phyloP scores from a whole-genome alignment of 2,329 filamentous ascomycete genomes.

The Fusarium coffeatum region DNA sequence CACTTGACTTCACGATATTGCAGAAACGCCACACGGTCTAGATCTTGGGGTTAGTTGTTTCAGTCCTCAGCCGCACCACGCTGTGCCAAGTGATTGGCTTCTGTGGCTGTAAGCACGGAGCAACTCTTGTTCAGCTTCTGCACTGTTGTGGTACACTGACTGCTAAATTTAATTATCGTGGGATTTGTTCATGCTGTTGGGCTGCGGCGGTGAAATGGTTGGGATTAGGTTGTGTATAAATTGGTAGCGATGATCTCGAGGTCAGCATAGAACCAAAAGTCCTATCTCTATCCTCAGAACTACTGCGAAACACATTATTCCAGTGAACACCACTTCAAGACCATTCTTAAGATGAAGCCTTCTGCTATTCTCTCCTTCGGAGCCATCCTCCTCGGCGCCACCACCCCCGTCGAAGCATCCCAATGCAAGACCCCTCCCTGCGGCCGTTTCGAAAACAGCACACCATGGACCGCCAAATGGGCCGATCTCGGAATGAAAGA shows the following conservation, averaged over 20 bases:
- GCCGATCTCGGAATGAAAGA: not conserved
- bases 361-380: not conserved
- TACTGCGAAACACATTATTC: not conserved
- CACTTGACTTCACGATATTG: not conserved
- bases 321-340: no score
- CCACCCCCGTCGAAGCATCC: not conserved
- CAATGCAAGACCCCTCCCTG: not conserved
- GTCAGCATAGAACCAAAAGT: accelerated
- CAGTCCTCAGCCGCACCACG: not conserved
- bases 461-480: not conserved
- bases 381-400: not conserved
- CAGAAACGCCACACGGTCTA: not conserved
- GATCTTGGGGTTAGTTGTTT: not conserved
- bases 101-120: slow-evolving; percentile 1
- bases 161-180: not conserved
- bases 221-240: not conserved
- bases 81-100: not conserved
- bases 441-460: slow-evolving; percentile 11
- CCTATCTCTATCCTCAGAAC: accelerated
- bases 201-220: not conserved
- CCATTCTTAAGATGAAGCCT: not conserved
- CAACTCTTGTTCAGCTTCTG: not conserved
- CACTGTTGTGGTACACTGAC: not conserved
- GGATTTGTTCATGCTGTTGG: not conserved
- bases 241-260: not conserved